Evolutionary conservation across 805 yeast species (phyloP), one percentile per base, ranked within the genome.

Genomic region (Teunomyces tritomae): DNA sequence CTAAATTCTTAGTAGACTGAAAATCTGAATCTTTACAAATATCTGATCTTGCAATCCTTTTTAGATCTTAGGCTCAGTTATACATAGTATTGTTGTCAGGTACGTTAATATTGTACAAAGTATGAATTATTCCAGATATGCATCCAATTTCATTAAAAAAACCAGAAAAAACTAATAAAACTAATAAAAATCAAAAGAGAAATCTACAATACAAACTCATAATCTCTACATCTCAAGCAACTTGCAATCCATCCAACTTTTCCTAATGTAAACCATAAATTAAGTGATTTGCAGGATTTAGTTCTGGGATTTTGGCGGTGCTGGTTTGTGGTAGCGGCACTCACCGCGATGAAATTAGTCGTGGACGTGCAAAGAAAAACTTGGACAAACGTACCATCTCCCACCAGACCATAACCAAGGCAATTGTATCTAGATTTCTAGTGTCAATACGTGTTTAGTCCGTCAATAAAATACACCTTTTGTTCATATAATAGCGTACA

Each of bases 381-480:
- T 26, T 24, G 29, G 13, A 37, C 40, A 37, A 37, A 37, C 40
- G 16, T n/a, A 24, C 40, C 40, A 37, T 37, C 16, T 9, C 40
- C 8, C 29, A 11, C 27, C 17, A 26, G 40, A 37, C 10, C 17
- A 37, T 36, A 11, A 16, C 17, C 14, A n/a, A 37, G 34, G 9
- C 28, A 24, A 37, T 24, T 26, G 40, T 37, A 37, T 37, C 40
- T 37, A 37, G 40, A 20, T 37, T n/a, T 26, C 40, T 37, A 37
- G 40, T 37, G 40, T 37, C 40, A 37, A 37, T 37, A 37, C 40
- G 47, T 52, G 49, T 54, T 50, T 53, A 53, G 39, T 14, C 33
- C 44, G 42, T 57, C 61, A 57, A 57, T 57, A 57, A 56, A 57
- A 49, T 49, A 47, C 16, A 17, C 28, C 26, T 36, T 43, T 28